Evolutionary conservation across 148 eudicot species (phyloP).

Genomic region (Talinum fruticosum): DNA sequence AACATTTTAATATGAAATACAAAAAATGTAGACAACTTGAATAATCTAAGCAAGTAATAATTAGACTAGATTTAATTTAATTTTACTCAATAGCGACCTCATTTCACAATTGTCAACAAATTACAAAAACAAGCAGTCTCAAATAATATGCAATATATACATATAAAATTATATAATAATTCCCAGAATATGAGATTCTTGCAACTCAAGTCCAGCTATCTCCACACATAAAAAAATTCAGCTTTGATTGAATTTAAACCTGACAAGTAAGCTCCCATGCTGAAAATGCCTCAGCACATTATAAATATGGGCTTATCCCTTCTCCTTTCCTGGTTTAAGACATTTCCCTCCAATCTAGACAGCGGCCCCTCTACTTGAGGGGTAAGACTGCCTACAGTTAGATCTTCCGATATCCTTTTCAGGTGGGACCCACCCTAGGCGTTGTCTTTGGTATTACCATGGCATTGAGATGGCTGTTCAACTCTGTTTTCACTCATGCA

Average conservation of each 20-base stretch:
- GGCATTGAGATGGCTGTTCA: constrained; percentile 25
- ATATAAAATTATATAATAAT: constrained; percentile 5
- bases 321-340: constrained; percentile 3
- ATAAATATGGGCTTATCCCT: constrained; percentile 12
- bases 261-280: constrained; percentile 21
- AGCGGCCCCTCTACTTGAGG: background rate
- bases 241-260: constrained; percentile 23
- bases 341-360: background rate
- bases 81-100: constrained; percentile 3
- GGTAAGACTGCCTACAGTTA: no score
- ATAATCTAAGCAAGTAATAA: background rate
- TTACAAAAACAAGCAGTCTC: constrained; percentile 1
- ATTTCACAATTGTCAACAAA: constrained; percentile 18
- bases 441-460: no score
- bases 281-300: background rate
- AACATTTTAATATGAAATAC: background rate
- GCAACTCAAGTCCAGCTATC: constrained; percentile 17
- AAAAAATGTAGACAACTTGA: background rate
- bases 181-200: constrained; percentile 9
- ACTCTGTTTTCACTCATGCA: constrained; percentile 19
- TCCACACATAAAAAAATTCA: background rate
- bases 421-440: background rate
- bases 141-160: no score
- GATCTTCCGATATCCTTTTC: no score
- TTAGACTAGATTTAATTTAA: background rate